These are phyloP conservation scores for Aspergillus glaucus DNA, from an alignment of 2,329 filamentous ascomycete genomes.

Conservation along the genomic window DNA sequence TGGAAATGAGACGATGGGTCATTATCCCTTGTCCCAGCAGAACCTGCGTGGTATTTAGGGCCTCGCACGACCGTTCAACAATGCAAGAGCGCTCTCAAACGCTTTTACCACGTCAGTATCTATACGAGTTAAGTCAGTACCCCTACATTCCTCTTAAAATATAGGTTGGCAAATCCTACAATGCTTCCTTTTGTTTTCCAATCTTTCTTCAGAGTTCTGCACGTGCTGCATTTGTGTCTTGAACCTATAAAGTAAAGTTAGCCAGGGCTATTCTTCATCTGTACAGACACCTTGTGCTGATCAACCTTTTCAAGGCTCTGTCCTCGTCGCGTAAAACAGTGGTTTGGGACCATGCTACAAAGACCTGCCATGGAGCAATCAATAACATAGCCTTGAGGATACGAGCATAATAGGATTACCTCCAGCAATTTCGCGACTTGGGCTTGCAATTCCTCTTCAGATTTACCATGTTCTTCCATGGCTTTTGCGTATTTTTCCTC, in stretches of 20 bases:
- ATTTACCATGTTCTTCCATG: slow-evolving; percentile 55
- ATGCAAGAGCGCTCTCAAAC: slow-evolving; percentile 43
- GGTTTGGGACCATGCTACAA: slow-evolving; percentile 70
- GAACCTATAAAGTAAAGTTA: slow-evolving; percentile 47
- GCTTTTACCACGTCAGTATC: slow-evolving; percentile 42
- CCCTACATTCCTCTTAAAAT: not conserved
- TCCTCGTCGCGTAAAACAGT: slow-evolving; percentile 67
- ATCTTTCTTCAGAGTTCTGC: slow-evolving; percentile 62
- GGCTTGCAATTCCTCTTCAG: slow-evolving; percentile 60
- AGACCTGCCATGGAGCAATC: slow-evolving; percentile 52
- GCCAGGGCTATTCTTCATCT: not conserved
- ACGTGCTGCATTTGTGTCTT: slow-evolving; percentile 74
- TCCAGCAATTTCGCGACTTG: slow-evolving; percentile 64
- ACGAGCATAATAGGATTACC: slow-evolving; percentile 34
- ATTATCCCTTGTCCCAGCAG: not conserved
- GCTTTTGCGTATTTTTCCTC: slow-evolving; percentile 61
- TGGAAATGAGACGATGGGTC: not conserved
- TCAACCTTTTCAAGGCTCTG: slow-evolving; percentile 68
- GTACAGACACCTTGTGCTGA: not conserved
- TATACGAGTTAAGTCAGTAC: slow-evolving; percentile 16
- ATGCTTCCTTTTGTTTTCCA: slow-evolving; percentile 71
- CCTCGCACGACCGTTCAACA: slow-evolving; percentile 31
- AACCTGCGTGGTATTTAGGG: slow-evolving; percentile 3
- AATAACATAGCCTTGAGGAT: not conserved
- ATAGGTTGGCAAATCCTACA: slow-evolving; percentile 51